Conservation (phyloP, 1,284 basidiomycete genomes). For the Fomitopsis schrenkii region DNA sequence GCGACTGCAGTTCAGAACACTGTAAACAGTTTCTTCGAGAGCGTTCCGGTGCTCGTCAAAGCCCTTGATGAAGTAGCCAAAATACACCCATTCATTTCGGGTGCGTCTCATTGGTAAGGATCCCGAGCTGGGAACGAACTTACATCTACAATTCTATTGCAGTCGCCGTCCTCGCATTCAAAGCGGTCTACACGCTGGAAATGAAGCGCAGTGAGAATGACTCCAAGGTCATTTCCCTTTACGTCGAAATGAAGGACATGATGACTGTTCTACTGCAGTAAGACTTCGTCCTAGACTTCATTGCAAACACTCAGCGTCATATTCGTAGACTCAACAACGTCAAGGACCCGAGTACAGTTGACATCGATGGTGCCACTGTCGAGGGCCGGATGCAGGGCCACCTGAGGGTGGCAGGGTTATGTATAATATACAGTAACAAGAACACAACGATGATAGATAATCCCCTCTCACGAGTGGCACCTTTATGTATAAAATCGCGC, state of each 20-base stretch:
- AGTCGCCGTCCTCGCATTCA: slow-evolving; percentile 44
- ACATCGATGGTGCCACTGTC: slow-evolving; percentile 18
- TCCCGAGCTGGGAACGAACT: too few species aligned
- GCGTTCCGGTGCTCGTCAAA: slow-evolving; percentile 17
- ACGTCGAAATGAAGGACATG: slow-evolving; percentile 41
- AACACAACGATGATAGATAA: too few species aligned
- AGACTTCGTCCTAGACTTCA: slow-evolving; percentile 8
- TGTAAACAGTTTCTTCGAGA: slow-evolving; percentile 19
- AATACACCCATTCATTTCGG: slow-evolving; percentile 26
- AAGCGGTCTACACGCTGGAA: slow-evolving; percentile 36
- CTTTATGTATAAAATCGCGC: too few species aligned
- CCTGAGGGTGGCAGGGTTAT: too few species aligned
- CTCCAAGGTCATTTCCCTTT: slow-evolving; percentile 35
- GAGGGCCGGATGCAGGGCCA: slow-evolving; percentile 16
- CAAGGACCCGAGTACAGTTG: slow-evolving; percentile 14
- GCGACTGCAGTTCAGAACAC: slow-evolving; percentile 1
- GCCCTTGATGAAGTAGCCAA: slow-evolving; percentile 22
- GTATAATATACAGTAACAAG: too few species aligned
- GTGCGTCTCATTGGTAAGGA: slow-evolving; percentile 8
- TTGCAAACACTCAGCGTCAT: neutral
- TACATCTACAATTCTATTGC: neutral
- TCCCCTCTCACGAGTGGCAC: too few species aligned
- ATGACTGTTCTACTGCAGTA: slow-evolving; percentile 39
- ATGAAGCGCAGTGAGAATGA: slow-evolving; percentile 39
- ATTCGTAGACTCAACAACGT: slow-evolving; percentile 14